Base-by-base conservation (phyloP, 1,284 basidiomycete species). In the Boletus holoroseus region DNA sequence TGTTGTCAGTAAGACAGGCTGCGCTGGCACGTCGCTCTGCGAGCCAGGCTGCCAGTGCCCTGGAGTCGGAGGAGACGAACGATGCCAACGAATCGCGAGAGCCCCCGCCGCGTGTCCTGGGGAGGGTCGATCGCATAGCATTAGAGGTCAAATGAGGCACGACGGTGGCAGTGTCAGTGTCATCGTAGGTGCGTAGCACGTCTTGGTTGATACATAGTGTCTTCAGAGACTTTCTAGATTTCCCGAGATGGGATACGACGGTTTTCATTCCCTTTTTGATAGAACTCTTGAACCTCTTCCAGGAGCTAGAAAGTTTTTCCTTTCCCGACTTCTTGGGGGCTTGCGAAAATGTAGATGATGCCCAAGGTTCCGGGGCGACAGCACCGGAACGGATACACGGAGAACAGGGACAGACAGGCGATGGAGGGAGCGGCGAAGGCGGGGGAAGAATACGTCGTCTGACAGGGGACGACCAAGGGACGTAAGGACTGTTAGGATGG, bases 401-500 rank as follows among this genome's bases (percentile, higher is more conserved):
- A 26, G 68, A 66, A 32, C 68, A 67, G 20, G 58, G 61, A 27
- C 53, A 51, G 28, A 50, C 48, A 2, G 69, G 67, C 3, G 66
- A 57, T 24, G 56, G 54, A 26, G 68, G 62, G 22, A 58, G 46
- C 13, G 66, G 59, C 1, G 62, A 67, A 28, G 61, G 51, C 8
- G 69, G 66, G 6, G 58, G 62, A 36, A 76, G 62, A 44, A 73
- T 68, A 42, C 70, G 63, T 32, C 62, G 68, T 46, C 73, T 68
- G 43, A 66, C 58, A n/a, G 68, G 62, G 22, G 67, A 63, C 5
- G 68, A 55, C 74, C 73, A 77, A 12, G 75, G 76, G 6, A 74
- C 71, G 47, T 76, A 76, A 26, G 76, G 76, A 58, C 72, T 75
- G 48, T 78, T 78, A 5, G 73, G 73, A 57, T 76, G 73, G 40